phyloP scores from a whole-genome alignment of 768 basidiomycete genomes.

The Nidula microcarpa region DNA sequence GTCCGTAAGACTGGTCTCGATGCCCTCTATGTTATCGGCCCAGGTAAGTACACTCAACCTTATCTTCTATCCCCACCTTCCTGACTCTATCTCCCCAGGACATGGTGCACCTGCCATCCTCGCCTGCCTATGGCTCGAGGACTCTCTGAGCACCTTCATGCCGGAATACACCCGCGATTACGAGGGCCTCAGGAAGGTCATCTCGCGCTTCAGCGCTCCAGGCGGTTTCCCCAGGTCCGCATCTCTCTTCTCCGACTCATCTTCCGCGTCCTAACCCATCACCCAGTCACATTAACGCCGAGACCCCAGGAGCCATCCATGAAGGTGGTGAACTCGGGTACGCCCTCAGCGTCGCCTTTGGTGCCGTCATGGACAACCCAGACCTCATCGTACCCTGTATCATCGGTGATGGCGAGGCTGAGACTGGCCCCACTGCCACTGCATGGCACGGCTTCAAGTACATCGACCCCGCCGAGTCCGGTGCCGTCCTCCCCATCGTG shows the following conservation, averaged over 20 bases:
- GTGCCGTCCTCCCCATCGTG: conserved; percentile 88
- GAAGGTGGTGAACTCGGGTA: conserved; percentile 93
- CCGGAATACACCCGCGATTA: conserved; percentile 55
- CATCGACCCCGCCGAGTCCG: conserved; percentile 85
- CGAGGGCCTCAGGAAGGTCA: conserved; percentile 61
- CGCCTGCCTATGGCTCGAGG: conserved; percentile 85
- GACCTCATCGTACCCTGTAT: conserved; percentile 78
- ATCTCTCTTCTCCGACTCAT: background rate
- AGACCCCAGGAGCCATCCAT: conserved; percentile 88
- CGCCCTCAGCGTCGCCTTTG: conserved; percentile 81
- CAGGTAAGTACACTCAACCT: conserved; percentile 36
- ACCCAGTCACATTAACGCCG: conserved; percentile 68
- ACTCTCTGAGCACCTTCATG: conserved; percentile 57
- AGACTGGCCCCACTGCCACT: conserved; percentile 74
- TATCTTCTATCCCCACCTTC: background rate
- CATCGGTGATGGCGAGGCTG: conserved; percentile 87
- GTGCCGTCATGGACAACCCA: conserved; percentile 89
- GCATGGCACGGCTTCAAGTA: conserved; percentile 90
- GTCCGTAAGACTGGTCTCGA: conserved; percentile 59
- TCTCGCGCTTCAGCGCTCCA: conserved; percentile 74
- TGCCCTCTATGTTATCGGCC: conserved; percentile 77
- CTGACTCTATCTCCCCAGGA: conserved; percentile 27
- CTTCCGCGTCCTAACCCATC: background rate
- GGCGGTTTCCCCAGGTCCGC: conserved; percentile 78
- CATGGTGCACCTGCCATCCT: conserved; percentile 88